These are phyloP conservation scores for Strobilomyces confusus DNA, from an alignment of 768 basidiomycete genomes.

Conservation along the genomic window DNA sequence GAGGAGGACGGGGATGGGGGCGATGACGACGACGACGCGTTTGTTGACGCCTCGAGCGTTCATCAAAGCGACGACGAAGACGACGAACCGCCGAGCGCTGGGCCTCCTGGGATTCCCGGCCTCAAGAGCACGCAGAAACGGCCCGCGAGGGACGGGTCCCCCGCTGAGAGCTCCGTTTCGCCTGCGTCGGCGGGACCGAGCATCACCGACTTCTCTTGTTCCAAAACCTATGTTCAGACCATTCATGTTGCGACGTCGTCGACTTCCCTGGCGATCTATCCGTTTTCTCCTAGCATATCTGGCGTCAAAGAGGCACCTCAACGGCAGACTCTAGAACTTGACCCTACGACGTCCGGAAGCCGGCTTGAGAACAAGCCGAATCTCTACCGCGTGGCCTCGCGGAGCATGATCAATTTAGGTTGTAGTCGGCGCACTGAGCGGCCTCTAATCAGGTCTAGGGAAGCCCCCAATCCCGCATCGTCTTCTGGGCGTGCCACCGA, in stretches of 20 bases:
- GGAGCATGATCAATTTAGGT: constrained; percentile 59
- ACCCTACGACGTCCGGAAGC: constrained; percentile 3
- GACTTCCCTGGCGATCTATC: constrained; percentile 8
- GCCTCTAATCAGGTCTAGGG: constrained; percentile 15
- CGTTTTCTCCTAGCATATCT: constrained; percentile 19
- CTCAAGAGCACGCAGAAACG: constrained; percentile 12
- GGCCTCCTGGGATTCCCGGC: constrained; percentile 9
- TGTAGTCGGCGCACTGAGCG: constrained; percentile 29
- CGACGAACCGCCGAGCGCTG: constrained; percentile 25
- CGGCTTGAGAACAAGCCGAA: constrained; percentile 32
- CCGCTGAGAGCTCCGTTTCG: constrained; percentile 1
- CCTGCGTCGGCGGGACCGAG: not conserved
- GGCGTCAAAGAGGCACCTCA: not conserved
- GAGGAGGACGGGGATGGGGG: constrained; percentile 34
- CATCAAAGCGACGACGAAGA: constrained; percentile 38
- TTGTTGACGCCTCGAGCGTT: constrained; percentile 31
- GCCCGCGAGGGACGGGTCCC: not conserved
- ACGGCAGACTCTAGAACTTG: constrained; percentile 1
- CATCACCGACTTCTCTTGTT: constrained; percentile 1
- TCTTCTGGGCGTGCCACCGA: constrained; percentile 13
- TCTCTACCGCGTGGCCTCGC: constrained; percentile 57
- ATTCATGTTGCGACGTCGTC: constrained; percentile 3
- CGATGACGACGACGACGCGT: constrained; percentile 34
- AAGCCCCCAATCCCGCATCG: constrained; percentile 12
- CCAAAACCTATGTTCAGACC: constrained; percentile 8